Percentiles rank a stretch among this genome's conserved stretches.
Conservation (phyloP, 331 rosid genomes). For the Quercus phellos region DNA sequence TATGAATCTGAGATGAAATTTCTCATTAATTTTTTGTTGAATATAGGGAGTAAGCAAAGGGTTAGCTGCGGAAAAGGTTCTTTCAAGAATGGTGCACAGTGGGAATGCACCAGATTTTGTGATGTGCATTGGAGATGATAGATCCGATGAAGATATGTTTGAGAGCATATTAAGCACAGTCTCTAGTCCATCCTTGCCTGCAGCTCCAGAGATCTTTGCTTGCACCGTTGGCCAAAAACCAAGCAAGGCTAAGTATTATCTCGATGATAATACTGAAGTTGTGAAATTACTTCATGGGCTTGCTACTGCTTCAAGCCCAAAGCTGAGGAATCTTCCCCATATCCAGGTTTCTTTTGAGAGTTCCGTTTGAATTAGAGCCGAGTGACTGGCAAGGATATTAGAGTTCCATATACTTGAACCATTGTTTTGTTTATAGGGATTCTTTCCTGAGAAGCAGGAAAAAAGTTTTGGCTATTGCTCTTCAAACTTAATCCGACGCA, state of each 20-base stretch:
- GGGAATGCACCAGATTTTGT: constrained; percentile 83
- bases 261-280: constrained; percentile 76
- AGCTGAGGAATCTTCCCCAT: constrained; percentile 56
- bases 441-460: constrained; percentile 22
- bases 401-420: constrained; percentile 14
- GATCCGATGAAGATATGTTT: constrained; percentile 97
- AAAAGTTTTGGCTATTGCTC: constrained; percentile 17
- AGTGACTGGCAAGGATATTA: constrained; percentile 6
- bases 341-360: constrained; percentile 89
- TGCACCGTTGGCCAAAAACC: constrained; percentile 95
- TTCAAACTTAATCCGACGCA: constrained; percentile 8
- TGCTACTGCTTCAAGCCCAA: constrained; percentile 68
- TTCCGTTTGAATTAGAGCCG: constrained; percentile 32
- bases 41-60: constrained; percentile 97
- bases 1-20: not conserved
- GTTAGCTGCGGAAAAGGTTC: constrained; percentile 73
- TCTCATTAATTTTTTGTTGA: constrained; percentile 12
- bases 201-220: constrained; percentile 75
- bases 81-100: constrained; percentile 50
- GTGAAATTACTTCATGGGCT: constrained; percentile 76
- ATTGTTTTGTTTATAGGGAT: constrained; percentile 15
- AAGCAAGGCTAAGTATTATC: constrained; percentile 94
- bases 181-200: constrained; percentile 50
- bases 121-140: constrained; percentile 89
- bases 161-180: constrained; percentile 78